Conservation (phyloP, 495 filamentous ascomycete genomes). For the Neurospora sp. region DNA sequence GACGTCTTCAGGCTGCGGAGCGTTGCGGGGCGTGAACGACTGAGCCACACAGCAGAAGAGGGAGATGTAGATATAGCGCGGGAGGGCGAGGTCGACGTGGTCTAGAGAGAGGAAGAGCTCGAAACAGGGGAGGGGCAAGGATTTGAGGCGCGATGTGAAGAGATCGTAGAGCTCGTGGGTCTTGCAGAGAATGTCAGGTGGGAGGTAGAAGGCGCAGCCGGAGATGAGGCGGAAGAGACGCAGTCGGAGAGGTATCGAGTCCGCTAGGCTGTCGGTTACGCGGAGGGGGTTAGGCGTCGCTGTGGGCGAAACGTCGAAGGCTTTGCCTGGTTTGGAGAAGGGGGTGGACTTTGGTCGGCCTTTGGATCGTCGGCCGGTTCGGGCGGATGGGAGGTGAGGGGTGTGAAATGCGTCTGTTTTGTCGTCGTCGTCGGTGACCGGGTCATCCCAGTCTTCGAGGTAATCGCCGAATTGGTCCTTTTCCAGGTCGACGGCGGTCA, state of each 20-base stretch:
- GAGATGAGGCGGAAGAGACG: slow-evolving; percentile 43
- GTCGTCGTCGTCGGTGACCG: not conserved
- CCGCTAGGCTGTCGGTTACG: slow-evolving; percentile 36
- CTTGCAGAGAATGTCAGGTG: slow-evolving; percentile 26
- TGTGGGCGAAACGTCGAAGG: not conserved
- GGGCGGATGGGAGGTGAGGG: not conserved
- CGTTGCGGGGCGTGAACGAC: slow-evolving; percentile 44
- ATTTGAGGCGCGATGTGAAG: slow-evolving; percentile 54
- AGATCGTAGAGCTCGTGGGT: slow-evolving; percentile 59
- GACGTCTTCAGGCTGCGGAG: slow-evolving; percentile 38
- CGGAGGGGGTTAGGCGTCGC: not conserved
- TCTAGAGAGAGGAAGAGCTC: slow-evolving; percentile 46
- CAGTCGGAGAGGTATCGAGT: slow-evolving; percentile 53
- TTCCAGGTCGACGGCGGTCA: slow-evolving; percentile 31
- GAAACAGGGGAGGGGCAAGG: slow-evolving; percentile 61
- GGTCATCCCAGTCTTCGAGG: slow-evolving; percentile 27
- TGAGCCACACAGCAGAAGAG: slow-evolving; percentile 57
- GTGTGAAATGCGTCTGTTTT: not conserved
- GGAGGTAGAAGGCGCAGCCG: slow-evolving; percentile 14
- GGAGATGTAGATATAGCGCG: slow-evolving; percentile 41
- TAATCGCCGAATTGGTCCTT: slow-evolving; percentile 36
- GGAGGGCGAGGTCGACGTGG: slow-evolving; percentile 26
- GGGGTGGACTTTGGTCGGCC: not conserved
- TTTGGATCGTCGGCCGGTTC: not conserved
- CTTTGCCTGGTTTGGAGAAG: not conserved